phyloP scores from a whole-genome alignment of 1,284 basidiomycete genomes.

The Ustilago loliicola region DNA sequence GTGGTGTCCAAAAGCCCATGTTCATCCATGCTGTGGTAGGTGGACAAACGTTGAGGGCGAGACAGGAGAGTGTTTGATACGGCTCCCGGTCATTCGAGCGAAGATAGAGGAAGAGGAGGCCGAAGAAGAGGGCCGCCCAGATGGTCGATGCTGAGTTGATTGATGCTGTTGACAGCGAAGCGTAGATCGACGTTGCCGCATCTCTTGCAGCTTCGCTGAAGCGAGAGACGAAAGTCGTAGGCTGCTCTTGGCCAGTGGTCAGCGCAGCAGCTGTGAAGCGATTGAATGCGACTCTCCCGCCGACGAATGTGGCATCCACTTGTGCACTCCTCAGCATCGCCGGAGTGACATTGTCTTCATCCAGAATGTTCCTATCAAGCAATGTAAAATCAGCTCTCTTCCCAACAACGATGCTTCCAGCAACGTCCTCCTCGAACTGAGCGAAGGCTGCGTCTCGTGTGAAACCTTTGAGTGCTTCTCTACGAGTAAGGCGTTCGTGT shows the following conservation, averaged over 20 bases:
- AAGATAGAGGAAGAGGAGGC: constrained; percentile 11
- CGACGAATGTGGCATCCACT: constrained; percentile 82
- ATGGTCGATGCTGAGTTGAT: constrained; percentile 5
- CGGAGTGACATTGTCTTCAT: constrained; percentile 72
- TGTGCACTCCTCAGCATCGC: constrained; percentile 79
- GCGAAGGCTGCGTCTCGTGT: constrained; percentile 89
- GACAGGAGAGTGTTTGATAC: constrained; percentile 36
- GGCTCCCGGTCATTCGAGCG: constrained; percentile 18
- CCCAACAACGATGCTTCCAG: constrained; percentile 75
- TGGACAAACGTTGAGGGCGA: constrained; percentile 40
- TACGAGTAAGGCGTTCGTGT: constrained; percentile 79
- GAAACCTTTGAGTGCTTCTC: constrained; percentile 79
- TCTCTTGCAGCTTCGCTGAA: background rate
- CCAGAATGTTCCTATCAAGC: constrained; percentile 83
- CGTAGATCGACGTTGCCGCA: background rate
- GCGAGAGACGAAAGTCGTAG: background rate
- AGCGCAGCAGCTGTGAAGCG: constrained; percentile 28
- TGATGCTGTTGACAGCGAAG: background rate
- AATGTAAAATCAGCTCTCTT: constrained; percentile 89
- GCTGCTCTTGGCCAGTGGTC: background rate
- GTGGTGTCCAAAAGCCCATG: constrained; percentile 59
- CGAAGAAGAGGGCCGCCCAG: constrained; percentile 16
- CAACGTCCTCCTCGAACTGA: constrained; percentile 81
- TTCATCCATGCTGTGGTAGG: constrained; percentile 63
- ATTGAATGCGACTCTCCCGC: constrained; percentile 80